These are phyloP conservation scores for Rubia yunnanensis DNA, from an alignment of 257 asterid species.

Conservation along the genomic window DNA sequence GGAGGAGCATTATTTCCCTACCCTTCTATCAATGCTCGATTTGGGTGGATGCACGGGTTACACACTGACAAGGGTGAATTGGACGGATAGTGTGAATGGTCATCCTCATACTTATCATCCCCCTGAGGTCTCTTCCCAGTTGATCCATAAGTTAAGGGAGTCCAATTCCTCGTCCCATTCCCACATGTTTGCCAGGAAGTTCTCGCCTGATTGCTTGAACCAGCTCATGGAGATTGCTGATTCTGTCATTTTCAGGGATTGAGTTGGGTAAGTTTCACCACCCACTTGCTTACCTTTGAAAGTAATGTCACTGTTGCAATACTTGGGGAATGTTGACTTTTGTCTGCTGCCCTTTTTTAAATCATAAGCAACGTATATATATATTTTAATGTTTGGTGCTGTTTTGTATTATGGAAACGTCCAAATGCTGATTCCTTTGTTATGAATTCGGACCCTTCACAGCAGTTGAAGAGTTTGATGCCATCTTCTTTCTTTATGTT, in stretches of 20 bases:
- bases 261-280: slow-evolving; percentile 41
- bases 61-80: slow-evolving; percentile 79
- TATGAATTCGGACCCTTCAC: too few species aligned
- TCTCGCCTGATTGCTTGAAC: slow-evolving; percentile 66
- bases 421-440: not conserved
- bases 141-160: slow-evolving; percentile 58
- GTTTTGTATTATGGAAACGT: not conserved
- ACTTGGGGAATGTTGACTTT: slow-evolving; percentile 2
- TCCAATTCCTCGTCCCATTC: slow-evolving; percentile 47
- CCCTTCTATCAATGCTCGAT: slow-evolving; percentile 72
- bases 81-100: slow-evolving; percentile 71
- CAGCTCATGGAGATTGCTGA: slow-evolving; percentile 71
- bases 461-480: not conserved
- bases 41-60: slow-evolving; percentile 44
- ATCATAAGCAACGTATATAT: not conserved
- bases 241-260: slow-evolving; percentile 71
- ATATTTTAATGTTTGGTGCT: not conserved
- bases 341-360: slow-evolving; percentile 11
- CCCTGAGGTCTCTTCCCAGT: slow-evolving; percentile 46
- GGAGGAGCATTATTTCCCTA: slow-evolving; percentile 91
- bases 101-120: slow-evolving; percentile 86
- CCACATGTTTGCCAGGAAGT: slow-evolving; percentile 71
- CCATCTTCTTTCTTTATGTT: not conserved
- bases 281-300: slow-evolving; percentile 4
- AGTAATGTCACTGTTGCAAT: not conserved